A percentile compares a stretch with the other conserved stretches of the same genome.
phyloP scores from a whole-genome alignment of 805 yeast species.

The Pichia californica region DNA sequence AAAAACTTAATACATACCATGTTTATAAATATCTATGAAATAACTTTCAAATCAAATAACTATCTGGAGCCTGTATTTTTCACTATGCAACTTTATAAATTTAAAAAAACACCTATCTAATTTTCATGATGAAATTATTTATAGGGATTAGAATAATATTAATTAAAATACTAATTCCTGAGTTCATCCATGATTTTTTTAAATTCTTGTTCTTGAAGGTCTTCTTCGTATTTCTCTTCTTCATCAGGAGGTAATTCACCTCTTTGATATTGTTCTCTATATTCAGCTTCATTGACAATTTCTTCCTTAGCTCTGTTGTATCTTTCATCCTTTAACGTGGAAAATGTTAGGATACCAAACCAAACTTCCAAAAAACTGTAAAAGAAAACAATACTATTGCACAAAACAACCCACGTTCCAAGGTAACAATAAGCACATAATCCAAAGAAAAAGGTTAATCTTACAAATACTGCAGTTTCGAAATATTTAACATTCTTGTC shows the following conservation, averaged over 20 bases:
- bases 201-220: conserved; percentile 25
- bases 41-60: too few species aligned
- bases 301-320: conserved; percentile 38
- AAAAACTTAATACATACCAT: too few species aligned
- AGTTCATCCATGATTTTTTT: conserved; percentile 29
- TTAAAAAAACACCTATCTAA: too few species aligned
- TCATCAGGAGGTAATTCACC: conserved; percentile 22
- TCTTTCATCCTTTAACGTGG: conserved; percentile 59
- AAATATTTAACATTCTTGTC: conserved; percentile 42
- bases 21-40: too few species aligned
- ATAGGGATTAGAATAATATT: too few species aligned
- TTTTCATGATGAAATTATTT: too few species aligned
- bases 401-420: conserved; percentile 39
- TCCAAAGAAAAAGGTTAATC: conserved; percentile 44
- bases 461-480: conserved; percentile 52
- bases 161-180: conserved; percentile 8
- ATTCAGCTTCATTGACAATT: conserved; percentile 13
- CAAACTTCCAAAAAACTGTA: conserved; percentile 62
- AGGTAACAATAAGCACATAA: conserved; percentile 45
- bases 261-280: conserved; percentile 23
- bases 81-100: too few species aligned
- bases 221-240: conserved; percentile 17
- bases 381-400: conserved; percentile 56
- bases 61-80: too few species aligned
- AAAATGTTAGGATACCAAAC: conserved; percentile 58